Percentiles rank a stretch among this genome's conserved stretches.
These are phyloP conservation scores for Schwanniomyces pseudopolymorphus DNA, from an alignment of 805 yeast species.

Conservation along the genomic window DNA sequence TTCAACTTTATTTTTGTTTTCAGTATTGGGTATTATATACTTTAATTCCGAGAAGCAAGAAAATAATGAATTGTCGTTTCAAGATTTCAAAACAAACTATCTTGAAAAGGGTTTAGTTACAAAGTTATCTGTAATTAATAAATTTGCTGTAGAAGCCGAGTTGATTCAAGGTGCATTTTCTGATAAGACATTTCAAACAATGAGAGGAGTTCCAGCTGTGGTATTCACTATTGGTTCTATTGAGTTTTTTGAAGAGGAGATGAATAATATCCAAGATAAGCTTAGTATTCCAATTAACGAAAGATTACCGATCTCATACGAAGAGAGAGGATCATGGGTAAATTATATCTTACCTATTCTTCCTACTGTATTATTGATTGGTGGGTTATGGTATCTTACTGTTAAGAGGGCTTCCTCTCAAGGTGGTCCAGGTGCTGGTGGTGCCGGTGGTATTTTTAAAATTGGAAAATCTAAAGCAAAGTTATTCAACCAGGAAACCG, in stretches of 20 bases:
- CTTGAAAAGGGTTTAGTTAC: slow-evolving; percentile 78
- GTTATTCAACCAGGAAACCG: slow-evolving; percentile 77
- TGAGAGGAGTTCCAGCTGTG: slow-evolving; percentile 45
- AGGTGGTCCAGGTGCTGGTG: slow-evolving; percentile 41
- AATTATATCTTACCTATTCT: slow-evolving; percentile 66
- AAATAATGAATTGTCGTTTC: slow-evolving; percentile 53
- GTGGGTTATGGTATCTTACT: slow-evolving; percentile 71
- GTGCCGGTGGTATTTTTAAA: slow-evolving; percentile 63
- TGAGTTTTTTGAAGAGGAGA: slow-evolving; percentile 79
- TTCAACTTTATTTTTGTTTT: slow-evolving; percentile 19
- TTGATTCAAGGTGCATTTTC: slow-evolving; percentile 47
- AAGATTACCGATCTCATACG: slow-evolving; percentile 75
- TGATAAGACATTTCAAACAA: slow-evolving; percentile 38
- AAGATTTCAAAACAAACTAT: slow-evolving; percentile 80
- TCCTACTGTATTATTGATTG: slow-evolving; percentile 79
- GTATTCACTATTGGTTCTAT: slow-evolving; percentile 87
- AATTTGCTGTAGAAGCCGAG: slow-evolving; percentile 68
- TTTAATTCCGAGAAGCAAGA: slow-evolving; percentile 10
- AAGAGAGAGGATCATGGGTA: slow-evolving; percentile 64
- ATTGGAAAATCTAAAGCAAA: slow-evolving; percentile 80
- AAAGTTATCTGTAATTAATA: slow-evolving; percentile 70
- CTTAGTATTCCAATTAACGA: slow-evolving; percentile 66
- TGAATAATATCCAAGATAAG: slow-evolving; percentile 69
- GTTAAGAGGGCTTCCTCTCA: slow-evolving; percentile 49
- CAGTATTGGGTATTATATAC: slow-evolving; percentile 11